Evolutionary conservation across 1,139 yeast genomes (phyloP).

Genomic region (Hyphopichia khmerensis): DNA sequence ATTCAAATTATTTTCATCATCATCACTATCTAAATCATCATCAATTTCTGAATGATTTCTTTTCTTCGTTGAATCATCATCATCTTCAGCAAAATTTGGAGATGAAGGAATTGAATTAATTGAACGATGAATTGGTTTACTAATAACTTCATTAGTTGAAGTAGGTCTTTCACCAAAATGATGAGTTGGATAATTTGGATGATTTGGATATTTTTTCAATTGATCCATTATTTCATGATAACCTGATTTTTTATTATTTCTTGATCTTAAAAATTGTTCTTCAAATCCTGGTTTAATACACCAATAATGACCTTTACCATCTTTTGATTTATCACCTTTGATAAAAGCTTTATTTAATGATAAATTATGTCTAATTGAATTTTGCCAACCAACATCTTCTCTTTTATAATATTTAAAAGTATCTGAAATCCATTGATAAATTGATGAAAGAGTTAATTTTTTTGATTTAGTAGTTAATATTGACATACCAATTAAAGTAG

Average conservation of each 20-base stretch:
- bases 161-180: not conserved
- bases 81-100: slow-evolving; percentile 19
- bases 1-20: slow-evolving; percentile 12
- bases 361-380: slow-evolving; percentile 82
- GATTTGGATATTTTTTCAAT: slow-evolving; percentile 14
- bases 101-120: slow-evolving; percentile 35
- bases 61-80: not conserved
- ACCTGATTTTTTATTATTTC: slow-evolving; percentile 46
- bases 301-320: slow-evolving; percentile 98
- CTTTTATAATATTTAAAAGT: slow-evolving; percentile 81
- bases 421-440: slow-evolving; percentile 88
- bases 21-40: slow-evolving; percentile 12
- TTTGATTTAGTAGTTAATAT: slow-evolving; percentile 81
- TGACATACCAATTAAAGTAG: slow-evolving; percentile 92
- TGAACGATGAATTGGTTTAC: slow-evolving; percentile 7
- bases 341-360: slow-evolving; percentile 84
- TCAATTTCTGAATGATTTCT: slow-evolving; percentile 10
- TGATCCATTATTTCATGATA: slow-evolving; percentile 50
- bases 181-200: slow-evolving; percentile 2
- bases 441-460: slow-evolving; percentile 82
- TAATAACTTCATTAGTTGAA: no score
- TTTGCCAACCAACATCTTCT: slow-evolving; percentile 94
- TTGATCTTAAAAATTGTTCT: slow-evolving; percentile 71
- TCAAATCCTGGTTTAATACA: slow-evolving; percentile 82
- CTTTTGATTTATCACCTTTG: slow-evolving; percentile 89